Evolutionary conservation across 2,329 filamentous ascomycete species (phyloP), one percentile per base, ranked within the genome.

Genomic region (Aaosphaeria pasadenensis): DNA sequence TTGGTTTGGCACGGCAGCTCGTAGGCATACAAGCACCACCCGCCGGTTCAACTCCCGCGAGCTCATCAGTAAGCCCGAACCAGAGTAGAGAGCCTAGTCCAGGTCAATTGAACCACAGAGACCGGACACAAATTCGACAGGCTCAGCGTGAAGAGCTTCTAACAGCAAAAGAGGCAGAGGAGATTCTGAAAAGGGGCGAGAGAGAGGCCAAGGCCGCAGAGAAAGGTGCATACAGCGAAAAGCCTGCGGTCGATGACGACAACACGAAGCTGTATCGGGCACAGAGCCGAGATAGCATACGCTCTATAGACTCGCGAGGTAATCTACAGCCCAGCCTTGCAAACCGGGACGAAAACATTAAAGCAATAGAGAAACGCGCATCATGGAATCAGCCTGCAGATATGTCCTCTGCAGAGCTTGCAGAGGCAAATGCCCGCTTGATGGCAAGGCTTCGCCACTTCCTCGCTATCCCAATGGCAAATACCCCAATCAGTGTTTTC

Each of bases 391-490:
- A 74, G 32, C 76, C 76, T 9, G 71, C 76, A 4, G 83, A 89
- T 47, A 84, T 96, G 75, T 88, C 75, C 41, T 82, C 88, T 24
- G 82, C 86, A 7, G 90, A 99, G 65, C 74, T 96, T 7, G 76
- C 83, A 0, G 76, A 86, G 24, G 91, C 92, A 1, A 96, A 99
- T 67, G 81, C 85, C 7, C 89, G 95, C 63, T 77, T 99, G 40
- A 90, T 96, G 85, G 85, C 89, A 45, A 82, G 94, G 45, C 78
- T 99, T 39, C 86, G 85, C 11, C 94, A 94, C 0, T 99, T 99
- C 66, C 81, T 99, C 73, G 90, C 90, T 1, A 91, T 86, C 38
- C 90, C 94, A 0, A 75, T 91, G 48, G 83, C 86, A 1, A 82
- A 87, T 44, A 81, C 85, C 17, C 86, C 91, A 0, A 86, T 99